phyloP scores from a whole-genome alignment of 306 rosid genomes.

The Cucurbita pepo region DNA sequence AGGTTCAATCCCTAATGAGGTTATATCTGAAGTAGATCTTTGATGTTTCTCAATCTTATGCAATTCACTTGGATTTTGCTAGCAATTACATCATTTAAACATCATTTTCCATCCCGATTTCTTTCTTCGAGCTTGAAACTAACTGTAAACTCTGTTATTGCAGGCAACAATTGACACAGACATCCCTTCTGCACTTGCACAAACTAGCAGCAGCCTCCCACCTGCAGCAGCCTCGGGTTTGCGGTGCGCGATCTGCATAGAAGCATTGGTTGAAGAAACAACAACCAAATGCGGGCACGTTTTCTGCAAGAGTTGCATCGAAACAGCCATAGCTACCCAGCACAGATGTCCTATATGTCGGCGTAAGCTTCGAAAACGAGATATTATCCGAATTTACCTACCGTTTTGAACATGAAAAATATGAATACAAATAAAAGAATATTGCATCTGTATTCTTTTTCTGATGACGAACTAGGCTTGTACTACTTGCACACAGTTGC shows the following conservation, averaged over 20 bases:
- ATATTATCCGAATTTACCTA: conserved; percentile 61
- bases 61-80: neutral
- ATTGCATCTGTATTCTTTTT: neutral
- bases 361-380: conserved; percentile 38
- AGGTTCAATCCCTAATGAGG: neutral
- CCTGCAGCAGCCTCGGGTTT: conserved; percentile 47
- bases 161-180: neutral
- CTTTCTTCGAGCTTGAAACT: neutral
- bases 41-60: neutral
- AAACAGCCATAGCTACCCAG: conserved; percentile 24
- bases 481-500: neutral
- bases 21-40: neutral
- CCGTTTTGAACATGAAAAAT: conserved; percentile 14
- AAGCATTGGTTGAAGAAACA: conserved; percentile 39
- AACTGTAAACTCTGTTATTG: neutral
- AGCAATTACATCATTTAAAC: neutral
- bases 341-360: conserved; percentile 77
- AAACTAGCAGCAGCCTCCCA: conserved; percentile 10
- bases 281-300: conserved; percentile 88
- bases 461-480: conserved; percentile 1
- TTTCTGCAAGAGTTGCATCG: conserved; percentile 62
- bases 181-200: conserved; percentile 1
- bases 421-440: neutral
- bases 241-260: conserved; percentile 72
- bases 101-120: neutral